A percentile compares a stretch with the other conserved stretches of the same genome.
These are phyloP conservation scores for Tilletiaria anomala DNA, from an alignment of 1,284 basidiomycete genomes.

Conservation along the genomic window DNA sequence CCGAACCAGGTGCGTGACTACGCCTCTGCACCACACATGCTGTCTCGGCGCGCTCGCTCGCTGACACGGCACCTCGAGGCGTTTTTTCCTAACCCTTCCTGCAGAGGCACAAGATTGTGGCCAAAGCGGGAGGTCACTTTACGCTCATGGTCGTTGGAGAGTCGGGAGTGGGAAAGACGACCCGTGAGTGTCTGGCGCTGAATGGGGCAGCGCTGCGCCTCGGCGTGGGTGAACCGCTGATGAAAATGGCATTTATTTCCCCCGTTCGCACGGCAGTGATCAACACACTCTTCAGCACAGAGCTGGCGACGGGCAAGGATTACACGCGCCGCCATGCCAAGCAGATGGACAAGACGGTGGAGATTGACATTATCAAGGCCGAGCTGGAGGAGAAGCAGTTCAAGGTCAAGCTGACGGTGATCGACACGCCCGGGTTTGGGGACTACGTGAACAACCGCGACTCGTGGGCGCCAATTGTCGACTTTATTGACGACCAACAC, in stretches of 20 bases:
- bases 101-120: too few relatives aligned
- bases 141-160: constrained; percentile 97
- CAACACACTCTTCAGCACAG: constrained; percentile 92
- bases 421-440: constrained; percentile 95
- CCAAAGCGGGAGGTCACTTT: constrained; percentile 83
- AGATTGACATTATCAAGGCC: constrained; percentile 52
- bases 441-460: constrained; percentile 99
- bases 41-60: too few relatives aligned
- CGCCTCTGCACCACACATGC: too few relatives aligned
- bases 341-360: constrained; percentile 96
- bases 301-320: constrained; percentile 81
- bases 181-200: constrained; percentile 12
- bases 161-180: constrained; percentile 42
- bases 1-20: too few relatives aligned
- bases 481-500: constrained; percentile 99
- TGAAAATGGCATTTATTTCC: too few relatives aligned
- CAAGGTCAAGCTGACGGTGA: constrained; percentile 97
- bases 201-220: neutral
- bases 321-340: constrained; percentile 81
- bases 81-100: too few relatives aligned
- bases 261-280: too few relatives aligned
- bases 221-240: too few relatives aligned
- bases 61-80: too few relatives aligned
- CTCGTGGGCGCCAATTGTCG: constrained; percentile 92
- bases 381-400: constrained; percentile 93